Base-by-base conservation (phyloP, 768 basidiomycete genomes). In the Scleroderma bovista region DNA sequence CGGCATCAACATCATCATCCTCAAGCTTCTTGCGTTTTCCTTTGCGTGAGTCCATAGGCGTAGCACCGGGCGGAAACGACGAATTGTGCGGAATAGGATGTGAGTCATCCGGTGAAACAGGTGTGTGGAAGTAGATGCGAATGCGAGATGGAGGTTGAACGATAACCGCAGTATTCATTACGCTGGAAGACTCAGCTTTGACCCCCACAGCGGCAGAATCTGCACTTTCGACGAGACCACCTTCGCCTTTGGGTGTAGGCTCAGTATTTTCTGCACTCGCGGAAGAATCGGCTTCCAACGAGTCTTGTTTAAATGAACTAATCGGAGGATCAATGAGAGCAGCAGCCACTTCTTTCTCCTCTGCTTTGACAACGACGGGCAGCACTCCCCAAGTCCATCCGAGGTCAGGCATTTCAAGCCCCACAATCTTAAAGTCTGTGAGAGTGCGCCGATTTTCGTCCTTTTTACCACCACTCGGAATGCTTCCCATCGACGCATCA, bases 361-460 rank as follows among this genome's bases (percentile, higher is more conserved):
- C 72, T 51, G 51, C 52, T 54, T 72, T 73, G 41, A 69, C 54
- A 17, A 58, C 51, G 34, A 60, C 53, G 29, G 79, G 80, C 46
- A 81, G 60, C 45, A 72, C 58, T 52, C 93, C 92, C 95, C 95
- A 97, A 44, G 74, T 78, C 95, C 95, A 97, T 57, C 72, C 73
- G 51, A 96, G 72, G 57, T 86, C 84, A 59, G 76, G 81, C 57
- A 96, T 86, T 64, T 89, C 83, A 58, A 97, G 75, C 23, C 88
- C 93, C 62, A 94, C 76, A 65, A 99, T 93, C 72, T 95, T 91
- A 80, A 99, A 99, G 72, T 98, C 95, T 33, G 93, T 97, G 58
- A 99, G 83, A 26, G 94, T 96, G 60, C 91, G 82, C 62, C 86
- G 81, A 64, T 87, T 86, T 68, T 92, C 89, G 63, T 90, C 88